Evolutionary conservation across 75 land plant species (phyloP).

Genomic region (Ceratopteris richardii): DNA sequence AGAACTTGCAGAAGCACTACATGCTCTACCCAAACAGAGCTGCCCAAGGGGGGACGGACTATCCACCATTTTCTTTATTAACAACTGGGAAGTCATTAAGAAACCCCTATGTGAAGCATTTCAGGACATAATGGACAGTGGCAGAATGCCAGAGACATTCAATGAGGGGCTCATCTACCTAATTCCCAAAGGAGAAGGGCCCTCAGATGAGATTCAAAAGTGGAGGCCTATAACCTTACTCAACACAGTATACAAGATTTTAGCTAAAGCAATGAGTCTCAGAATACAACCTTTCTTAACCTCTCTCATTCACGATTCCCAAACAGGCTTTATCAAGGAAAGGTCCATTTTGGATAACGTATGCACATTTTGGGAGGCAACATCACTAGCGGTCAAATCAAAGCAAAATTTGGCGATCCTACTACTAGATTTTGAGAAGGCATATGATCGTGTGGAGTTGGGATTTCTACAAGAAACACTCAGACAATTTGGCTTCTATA

Average conservation of each 20-base stretch:
- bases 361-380: not conserved
- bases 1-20: not conserved
- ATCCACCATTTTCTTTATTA: not conserved
- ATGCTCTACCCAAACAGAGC: not conserved
- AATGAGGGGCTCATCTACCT: not conserved
- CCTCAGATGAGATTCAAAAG: too few species aligned
- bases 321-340: not conserved
- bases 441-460: not conserved
- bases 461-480: not conserved
- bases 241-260: not conserved
- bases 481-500: not conserved
- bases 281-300: not conserved
- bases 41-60: not conserved
- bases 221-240: not conserved
- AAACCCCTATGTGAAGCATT: not conserved
- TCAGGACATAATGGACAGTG: not conserved
- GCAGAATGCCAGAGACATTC: not conserved
- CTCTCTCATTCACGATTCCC: not conserved
- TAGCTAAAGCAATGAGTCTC: not conserved
- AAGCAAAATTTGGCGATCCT: not conserved
- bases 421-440: not conserved
- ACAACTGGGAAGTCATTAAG: not conserved
- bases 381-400: not conserved
- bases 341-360: not conserved
- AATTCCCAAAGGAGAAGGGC: not conserved